Percentiles rank a stretch among this genome's conserved stretches.
phyloP scores from a whole-genome alignment of 768 basidiomycete genomes.

The Rhizopogon vinicolor region DNA sequence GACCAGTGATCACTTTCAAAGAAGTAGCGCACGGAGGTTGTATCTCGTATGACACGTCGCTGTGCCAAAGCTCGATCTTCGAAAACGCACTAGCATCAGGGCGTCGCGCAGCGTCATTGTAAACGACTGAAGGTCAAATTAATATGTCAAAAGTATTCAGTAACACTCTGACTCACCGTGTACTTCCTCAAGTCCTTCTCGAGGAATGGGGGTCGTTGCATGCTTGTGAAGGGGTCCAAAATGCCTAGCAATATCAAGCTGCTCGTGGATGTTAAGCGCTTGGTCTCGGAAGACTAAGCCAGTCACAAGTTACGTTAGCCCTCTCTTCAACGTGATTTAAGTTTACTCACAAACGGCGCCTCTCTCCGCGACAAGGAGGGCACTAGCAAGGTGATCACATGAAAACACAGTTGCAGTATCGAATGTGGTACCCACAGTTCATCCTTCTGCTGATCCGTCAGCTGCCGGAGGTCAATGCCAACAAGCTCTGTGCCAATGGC shows the following conservation, averaged over 20 bases:
- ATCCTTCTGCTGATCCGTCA: constrained; percentile 67
- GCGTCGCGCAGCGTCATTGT: constrained; percentile 59
- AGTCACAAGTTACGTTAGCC: background rate
- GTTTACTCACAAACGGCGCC: constrained; percentile 63
- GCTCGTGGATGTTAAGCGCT: constrained; percentile 60
- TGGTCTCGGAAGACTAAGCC: constrained; percentile 71
- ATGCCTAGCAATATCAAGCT: constrained; percentile 67
- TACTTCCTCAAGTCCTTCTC: constrained; percentile 70
- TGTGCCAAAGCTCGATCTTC: constrained; percentile 77
- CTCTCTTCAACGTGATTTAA: background rate
- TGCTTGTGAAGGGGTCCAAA: constrained; percentile 80
- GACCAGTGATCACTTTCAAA: constrained; percentile 66
- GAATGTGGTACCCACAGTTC: constrained; percentile 51
- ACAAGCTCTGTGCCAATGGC: constrained; percentile 71
- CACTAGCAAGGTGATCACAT: constrained; percentile 33
- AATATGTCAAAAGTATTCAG: constrained; percentile 1
- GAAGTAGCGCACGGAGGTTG: constrained; percentile 81
- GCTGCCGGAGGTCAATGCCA: constrained; percentile 69
- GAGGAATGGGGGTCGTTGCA: constrained; percentile 74
- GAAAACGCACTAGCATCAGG: constrained; percentile 64
- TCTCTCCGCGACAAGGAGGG: constrained; percentile 69
- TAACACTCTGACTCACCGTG: constrained; percentile 43
- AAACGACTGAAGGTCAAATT: constrained; percentile 48
- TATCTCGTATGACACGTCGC: constrained; percentile 77
- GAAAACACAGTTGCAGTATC: background rate